These are phyloP conservation scores for Lasiodiplodia sp. DNA, from an alignment of 2,329 filamentous ascomycete species.

Conservation along the genomic window DNA sequence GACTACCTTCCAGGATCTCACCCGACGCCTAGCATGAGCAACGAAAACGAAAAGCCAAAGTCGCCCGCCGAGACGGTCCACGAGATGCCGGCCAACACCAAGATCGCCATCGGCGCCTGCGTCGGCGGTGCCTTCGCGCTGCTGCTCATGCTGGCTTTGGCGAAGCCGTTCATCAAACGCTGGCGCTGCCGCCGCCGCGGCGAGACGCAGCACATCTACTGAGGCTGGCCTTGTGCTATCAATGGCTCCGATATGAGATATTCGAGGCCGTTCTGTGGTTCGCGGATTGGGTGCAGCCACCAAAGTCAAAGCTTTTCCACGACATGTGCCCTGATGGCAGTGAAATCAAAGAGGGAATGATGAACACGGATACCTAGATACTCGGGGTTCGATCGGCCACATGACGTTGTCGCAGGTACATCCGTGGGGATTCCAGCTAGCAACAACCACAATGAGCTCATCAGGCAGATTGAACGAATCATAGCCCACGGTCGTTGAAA, in stretches of 20 bases:
- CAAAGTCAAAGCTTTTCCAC: no score
- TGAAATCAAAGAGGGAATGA: not conserved
- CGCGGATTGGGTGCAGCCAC: no score
- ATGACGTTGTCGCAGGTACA: not conserved
- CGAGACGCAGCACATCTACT: not conserved
- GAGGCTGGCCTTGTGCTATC: not conserved
- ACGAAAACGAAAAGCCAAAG: not conserved
- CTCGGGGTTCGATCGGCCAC: not conserved
- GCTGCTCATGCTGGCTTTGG: not conserved
- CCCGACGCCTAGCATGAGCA: not conserved
- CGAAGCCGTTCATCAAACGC: not conserved
- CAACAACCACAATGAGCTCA: not conserved
- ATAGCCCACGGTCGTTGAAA: not conserved
- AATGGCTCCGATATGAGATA: not conserved
- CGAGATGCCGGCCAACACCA: not conserved
- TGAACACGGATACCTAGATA: not conserved
- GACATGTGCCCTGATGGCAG: not conserved
- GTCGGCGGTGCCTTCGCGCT: not conserved
- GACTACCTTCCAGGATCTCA: conserved; percentile 9
- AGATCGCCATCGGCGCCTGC: not conserved
- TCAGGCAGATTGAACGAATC: not conserved
- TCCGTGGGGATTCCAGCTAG: not conserved
- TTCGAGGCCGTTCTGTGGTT: no score
- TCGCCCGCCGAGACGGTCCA: not conserved
- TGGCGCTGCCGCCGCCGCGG: not conserved